Evolutionary conservation across 116 monocot genomes (phyloP).

Genomic region (Posidonia oceanica): DNA sequence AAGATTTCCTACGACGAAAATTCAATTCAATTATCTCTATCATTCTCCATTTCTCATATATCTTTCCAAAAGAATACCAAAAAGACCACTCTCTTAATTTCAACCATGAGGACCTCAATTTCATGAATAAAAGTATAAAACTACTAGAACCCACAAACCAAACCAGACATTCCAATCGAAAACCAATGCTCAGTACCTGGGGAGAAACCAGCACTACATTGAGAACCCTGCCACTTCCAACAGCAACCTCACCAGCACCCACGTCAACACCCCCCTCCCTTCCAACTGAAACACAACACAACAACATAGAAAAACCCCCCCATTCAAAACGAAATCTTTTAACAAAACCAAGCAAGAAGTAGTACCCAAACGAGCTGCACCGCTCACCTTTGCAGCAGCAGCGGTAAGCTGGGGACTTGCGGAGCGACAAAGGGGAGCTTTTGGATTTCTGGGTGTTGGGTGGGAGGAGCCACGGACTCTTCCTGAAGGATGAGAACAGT

Average conservation of each 20-base stretch:
- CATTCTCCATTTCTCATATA: no score
- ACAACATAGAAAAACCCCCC: background rate
- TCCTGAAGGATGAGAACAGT: background rate
- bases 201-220: slow-evolving; percentile 91
- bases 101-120: background rate
- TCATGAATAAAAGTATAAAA: background rate
- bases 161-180: background rate
- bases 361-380: background rate
- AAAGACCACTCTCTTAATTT: no score
- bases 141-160: background rate
- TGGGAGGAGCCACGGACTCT: background rate
- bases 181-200: slow-evolving; percentile 23
- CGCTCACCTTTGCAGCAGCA: background rate
- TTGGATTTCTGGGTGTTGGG: background rate
- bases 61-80: no score
- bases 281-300: background rate
- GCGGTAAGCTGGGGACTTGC: background rate
- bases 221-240: slow-evolving; percentile 18
- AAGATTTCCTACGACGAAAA: no score
- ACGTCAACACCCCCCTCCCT: background rate
- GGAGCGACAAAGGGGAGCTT: background rate
- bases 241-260: background rate
- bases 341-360: background rate
- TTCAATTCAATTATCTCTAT: no score
- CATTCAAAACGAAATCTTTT: background rate